phyloP scores from a whole-genome alignment of 805 yeast genomes.

The Suhomyces sp. region DNA sequence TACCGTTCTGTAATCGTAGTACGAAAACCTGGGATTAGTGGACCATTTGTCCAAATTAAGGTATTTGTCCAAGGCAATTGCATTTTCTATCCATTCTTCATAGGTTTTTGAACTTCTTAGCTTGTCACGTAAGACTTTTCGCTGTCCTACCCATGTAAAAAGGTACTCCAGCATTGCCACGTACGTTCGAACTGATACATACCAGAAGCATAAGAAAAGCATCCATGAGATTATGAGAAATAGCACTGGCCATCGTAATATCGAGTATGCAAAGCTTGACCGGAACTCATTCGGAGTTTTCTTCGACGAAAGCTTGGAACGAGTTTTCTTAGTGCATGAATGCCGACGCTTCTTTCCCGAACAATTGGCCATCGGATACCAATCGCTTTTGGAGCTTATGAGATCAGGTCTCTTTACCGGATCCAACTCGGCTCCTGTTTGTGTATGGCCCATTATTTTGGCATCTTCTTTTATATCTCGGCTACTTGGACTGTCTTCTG shows the following conservation, averaged over 20 bases:
- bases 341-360: not conserved
- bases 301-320: not conserved
- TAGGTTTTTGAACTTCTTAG: slow-evolving; percentile 51
- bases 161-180: slow-evolving; percentile 62
- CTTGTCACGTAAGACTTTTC: slow-evolving; percentile 47
- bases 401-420: slow-evolving; percentile 13
- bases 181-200: slow-evolving; percentile 52
- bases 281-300: slow-evolving; percentile 33
- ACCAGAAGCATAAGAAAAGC: slow-evolving; percentile 43
- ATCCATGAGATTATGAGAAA: slow-evolving; percentile 55
- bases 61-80: slow-evolving; percentile 53
- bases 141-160: slow-evolving; percentile 59
- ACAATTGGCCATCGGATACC: slow-evolving; percentile 22
- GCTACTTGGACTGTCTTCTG: not conserved
- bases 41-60: slow-evolving; percentile 67
- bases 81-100: slow-evolving; percentile 61
- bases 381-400: slow-evolving; percentile 24
- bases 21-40: slow-evolving; percentile 55
- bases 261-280: slow-evolving; percentile 27
- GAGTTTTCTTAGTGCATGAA: not conserved
- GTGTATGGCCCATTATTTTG: not conserved
- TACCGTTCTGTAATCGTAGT: slow-evolving; percentile 66
- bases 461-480: not conserved
- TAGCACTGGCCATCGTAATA: slow-evolving; percentile 68
- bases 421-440: not conserved